phyloP scores from a whole-genome alignment of 2,329 filamentous ascomycete genomes.

The Paracamarosporium sp. region DNA sequence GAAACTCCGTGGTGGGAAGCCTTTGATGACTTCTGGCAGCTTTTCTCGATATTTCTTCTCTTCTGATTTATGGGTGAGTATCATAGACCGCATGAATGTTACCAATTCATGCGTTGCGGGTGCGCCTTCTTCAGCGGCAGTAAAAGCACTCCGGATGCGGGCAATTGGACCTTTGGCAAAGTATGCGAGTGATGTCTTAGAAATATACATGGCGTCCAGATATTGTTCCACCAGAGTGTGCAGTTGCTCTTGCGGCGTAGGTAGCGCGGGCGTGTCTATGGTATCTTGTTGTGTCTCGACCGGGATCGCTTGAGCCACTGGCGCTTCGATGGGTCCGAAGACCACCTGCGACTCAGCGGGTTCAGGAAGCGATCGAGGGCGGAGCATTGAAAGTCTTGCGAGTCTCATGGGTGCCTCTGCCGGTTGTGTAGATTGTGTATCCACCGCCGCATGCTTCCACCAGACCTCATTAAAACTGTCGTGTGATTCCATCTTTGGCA shows the following conservation, averaged over 20 bases:
- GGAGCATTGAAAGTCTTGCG: slow-evolving; percentile 40
- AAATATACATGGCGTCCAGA: slow-evolving; percentile 55
- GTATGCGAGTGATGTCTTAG: slow-evolving; percentile 77
- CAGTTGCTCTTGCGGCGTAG: slow-evolving; percentile 54
- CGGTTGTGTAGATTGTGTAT: slow-evolving; percentile 19
- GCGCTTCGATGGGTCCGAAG: slow-evolving; percentile 1
- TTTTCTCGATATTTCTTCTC: slow-evolving; percentile 83
- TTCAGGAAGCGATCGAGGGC: slow-evolving; percentile 18
- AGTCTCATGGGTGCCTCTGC: slow-evolving; percentile 26
- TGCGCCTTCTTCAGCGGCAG: slow-evolving; percentile 66
- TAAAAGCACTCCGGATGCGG: slow-evolving; percentile 74
- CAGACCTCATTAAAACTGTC: slow-evolving; percentile 21
- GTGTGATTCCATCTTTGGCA: slow-evolving; percentile 53
- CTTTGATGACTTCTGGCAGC: slow-evolving; percentile 69
- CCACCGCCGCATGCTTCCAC: slow-evolving; percentile 41
- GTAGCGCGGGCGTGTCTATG: slow-evolving; percentile 19
- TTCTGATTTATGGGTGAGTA: slow-evolving; percentile 71
- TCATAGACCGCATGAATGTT: slow-evolving; percentile 70
- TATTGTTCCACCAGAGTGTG: slow-evolving; percentile 54
- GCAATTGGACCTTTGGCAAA: slow-evolving; percentile 84
- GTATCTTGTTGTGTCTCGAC: slow-evolving; percentile 11
- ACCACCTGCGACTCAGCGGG: slow-evolving; percentile 9
- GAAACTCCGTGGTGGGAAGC: slow-evolving; percentile 53
- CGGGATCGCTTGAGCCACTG: background rate
- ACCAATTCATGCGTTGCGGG: slow-evolving; percentile 69